Evolutionary conservation across 2,329 filamentous ascomycete species (phyloP), one percentile per base, ranked within the genome.

Genomic region (Fusarium sp.): DNA sequence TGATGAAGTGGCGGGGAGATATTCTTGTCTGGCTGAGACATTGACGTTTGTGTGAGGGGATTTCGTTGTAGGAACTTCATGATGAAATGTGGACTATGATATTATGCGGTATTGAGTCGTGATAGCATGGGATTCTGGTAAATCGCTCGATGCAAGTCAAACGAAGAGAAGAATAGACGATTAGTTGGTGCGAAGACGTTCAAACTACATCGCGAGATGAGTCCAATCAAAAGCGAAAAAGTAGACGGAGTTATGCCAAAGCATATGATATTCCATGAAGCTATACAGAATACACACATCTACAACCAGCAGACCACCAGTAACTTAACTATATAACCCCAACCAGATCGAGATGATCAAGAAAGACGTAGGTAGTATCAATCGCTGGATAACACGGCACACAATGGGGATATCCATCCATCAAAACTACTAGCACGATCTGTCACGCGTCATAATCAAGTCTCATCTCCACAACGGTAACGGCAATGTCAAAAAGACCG

Each of bases 331-430:
- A 63, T 66, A 62, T 54, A 54, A 22, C 17, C 14, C 45, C 30
- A 12, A 24, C 5, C 10, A 38, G 38, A 50, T 66, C 48, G 24
- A 36, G 20, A 41, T 24, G 18, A 28, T 30, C 26, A 39, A 24
- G 17, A 34, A 24, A 28, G 32, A 22, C 42, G 42, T 17, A 13
- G 18, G n/a, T 30, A 10, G 34, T 39, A 47, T 41, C 20, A 47
- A 32, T 28, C 34, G 14, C 24, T 47, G 66, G 67, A 45, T 59
- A 66, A 30, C 12, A n/a, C 59, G 67, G 66, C 66, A 70, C 34
- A 17, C 24, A 18, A 65, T 55, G 51, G 66, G 32, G 36, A 59
- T 69, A 22, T 52, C 34, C 39, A 68, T 68, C 39, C 45, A 67
- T 52, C 42, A 50, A 36, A 52, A 7, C 17, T 14, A 28, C n/a